phyloP scores from a whole-genome alignment of 441 rosid species.

The Melianthus villosus region DNA sequence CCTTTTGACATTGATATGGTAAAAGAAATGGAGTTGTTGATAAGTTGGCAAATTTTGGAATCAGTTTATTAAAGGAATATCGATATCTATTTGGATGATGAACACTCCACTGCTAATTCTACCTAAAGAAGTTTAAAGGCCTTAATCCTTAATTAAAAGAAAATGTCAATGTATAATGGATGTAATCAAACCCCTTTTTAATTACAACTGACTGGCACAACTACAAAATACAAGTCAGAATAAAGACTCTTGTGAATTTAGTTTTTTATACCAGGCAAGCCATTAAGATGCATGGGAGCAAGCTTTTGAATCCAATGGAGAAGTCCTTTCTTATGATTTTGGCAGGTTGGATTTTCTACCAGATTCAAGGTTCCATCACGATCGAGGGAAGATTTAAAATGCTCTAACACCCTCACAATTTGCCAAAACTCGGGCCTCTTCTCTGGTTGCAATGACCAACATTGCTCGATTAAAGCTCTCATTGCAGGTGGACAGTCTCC shows the following conservation, averaged over 20 bases:
- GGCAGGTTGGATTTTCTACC: constrained; percentile 23
- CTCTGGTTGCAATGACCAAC: constrained; percentile 75
- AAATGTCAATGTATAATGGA: too few relatives aligned
- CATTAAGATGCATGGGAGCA: constrained; percentile 33
- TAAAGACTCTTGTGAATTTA: constrained; percentile 31
- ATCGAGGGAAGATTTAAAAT: constrained; percentile 43
- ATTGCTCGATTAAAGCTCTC: constrained; percentile 75
- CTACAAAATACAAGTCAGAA: constrained; percentile 19
- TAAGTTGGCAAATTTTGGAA: too few relatives aligned
- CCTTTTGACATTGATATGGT: too few relatives aligned
- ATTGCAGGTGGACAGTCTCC: constrained; percentile 50
- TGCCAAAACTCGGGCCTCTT: constrained; percentile 95
- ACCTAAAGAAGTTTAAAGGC: too few relatives aligned
- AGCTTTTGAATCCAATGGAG: constrained; percentile 83
- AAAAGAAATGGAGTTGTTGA: too few relatives aligned
- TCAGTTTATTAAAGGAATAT: too few relatives aligned
- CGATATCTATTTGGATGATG: too few relatives aligned
- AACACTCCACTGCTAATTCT: too few relatives aligned
- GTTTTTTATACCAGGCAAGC: constrained; percentile 36
- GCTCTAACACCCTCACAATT: constrained; percentile 71
- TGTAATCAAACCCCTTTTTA: too few relatives aligned
- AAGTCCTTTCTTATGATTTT: constrained; percentile 63
- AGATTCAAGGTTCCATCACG: constrained; percentile 51
- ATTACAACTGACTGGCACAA: constrained; percentile 19
- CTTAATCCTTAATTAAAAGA: too few relatives aligned